phyloP scores from a whole-genome alignment of 495 filamentous ascomycete genomes.

The Neurospora africana region DNA sequence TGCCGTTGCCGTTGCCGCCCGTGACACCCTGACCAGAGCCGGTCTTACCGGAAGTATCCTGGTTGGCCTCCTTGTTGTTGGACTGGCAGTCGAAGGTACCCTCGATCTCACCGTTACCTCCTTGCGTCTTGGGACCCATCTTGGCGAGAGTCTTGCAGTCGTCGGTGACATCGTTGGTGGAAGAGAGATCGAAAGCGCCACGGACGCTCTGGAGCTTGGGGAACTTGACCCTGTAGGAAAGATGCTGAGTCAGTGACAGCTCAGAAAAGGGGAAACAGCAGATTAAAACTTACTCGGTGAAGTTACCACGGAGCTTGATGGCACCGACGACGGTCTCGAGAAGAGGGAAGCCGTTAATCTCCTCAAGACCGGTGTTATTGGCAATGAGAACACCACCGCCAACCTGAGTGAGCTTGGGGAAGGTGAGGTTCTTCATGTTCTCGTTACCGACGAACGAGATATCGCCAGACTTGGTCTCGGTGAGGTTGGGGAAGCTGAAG shows the following conservation, averaged over 20 bases:
- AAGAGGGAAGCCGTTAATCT: slow-evolving; percentile 53
- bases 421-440: slow-evolving; percentile 62
- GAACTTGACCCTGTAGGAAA: slow-evolving; percentile 49
- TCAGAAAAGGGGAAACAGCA: not conserved
- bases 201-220: slow-evolving; percentile 61
- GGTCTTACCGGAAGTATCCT: slow-evolving; percentile 23
- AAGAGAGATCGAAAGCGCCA: slow-evolving; percentile 81
- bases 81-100: slow-evolving; percentile 51
- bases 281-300: slow-evolving; percentile 57
- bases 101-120: slow-evolving; percentile 40
- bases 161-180: slow-evolving; percentile 49
- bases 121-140: slow-evolving; percentile 24
- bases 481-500: slow-evolving; percentile 72
- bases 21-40: slow-evolving; percentile 9
- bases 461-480: slow-evolving; percentile 52
- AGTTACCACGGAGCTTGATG: slow-evolving; percentile 79
- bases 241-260: not conserved
- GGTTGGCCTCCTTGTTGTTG: slow-evolving; percentile 32
- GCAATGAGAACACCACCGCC: slow-evolving; percentile 71
- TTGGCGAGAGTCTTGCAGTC: slow-evolving; percentile 38
- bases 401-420: slow-evolving; percentile 56
- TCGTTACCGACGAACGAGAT: slow-evolving; percentile 73
- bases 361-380: slow-evolving; percentile 68
- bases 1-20: slow-evolving; percentile 6
- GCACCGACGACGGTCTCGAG: slow-evolving; percentile 69